Evolutionary conservation across 257 asterid genomes (phyloP).

Genomic region (Solanum pinnatisectum): DNA sequence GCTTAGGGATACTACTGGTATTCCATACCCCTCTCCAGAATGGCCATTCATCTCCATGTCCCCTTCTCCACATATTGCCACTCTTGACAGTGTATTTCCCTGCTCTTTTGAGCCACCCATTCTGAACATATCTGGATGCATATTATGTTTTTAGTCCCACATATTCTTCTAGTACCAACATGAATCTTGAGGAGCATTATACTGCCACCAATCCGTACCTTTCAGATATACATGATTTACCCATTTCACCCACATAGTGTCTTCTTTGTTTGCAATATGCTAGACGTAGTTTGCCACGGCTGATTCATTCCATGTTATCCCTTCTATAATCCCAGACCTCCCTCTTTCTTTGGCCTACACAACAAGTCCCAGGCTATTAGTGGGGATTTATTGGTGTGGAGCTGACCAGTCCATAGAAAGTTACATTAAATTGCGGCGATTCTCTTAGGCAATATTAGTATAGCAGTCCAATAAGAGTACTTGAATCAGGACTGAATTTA

Average conservation of each 20-base stretch:
- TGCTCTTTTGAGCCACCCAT: background rate
- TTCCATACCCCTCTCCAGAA: background rate
- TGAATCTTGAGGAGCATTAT: background rate
- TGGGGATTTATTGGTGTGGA: background rate
- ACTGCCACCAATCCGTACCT: background rate
- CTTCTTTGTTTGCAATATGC: background rate
- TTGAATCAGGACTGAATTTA: background rate
- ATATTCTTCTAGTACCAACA: background rate
- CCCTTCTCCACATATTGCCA: background rate
- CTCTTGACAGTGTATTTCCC: background rate
- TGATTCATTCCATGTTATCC: background rate
- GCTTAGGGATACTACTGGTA: background rate
- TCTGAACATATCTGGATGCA: background rate
- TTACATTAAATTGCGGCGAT: background rate
- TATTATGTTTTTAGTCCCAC: background rate
- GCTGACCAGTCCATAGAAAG: background rate
- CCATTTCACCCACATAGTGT: background rate
- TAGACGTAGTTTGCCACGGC: background rate
- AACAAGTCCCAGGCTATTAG: background rate
- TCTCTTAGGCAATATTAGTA: background rate
- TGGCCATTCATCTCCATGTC: background rate
- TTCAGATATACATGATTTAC: background rate
- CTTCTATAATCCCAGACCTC: background rate
- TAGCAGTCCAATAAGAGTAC: background rate
- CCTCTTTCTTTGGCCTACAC: background rate